phyloP scores from a whole-genome alignment of 192 early-diverging fungal species.

The Coemansia furcata region DNA sequence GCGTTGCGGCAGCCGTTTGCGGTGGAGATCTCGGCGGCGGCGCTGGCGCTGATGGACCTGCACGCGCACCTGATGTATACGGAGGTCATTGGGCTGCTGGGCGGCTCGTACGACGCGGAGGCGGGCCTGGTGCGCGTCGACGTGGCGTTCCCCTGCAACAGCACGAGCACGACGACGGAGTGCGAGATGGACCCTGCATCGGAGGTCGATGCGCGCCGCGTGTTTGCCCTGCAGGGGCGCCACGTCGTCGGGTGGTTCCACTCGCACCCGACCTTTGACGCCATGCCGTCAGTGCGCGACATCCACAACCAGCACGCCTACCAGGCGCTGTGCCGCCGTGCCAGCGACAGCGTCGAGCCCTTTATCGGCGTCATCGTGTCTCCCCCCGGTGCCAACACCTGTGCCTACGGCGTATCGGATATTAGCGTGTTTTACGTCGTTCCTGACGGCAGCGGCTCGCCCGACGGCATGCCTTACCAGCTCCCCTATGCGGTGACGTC shows the following conservation, averaged over 20 bases:
- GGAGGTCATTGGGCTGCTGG: constrained; percentile 91
- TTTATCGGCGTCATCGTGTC: constrained; percentile 89
- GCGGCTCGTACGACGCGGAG: constrained; percentile 65
- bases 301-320: constrained; percentile 87
- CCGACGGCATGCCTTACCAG: constrained; percentile 10
- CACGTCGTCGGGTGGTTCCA: constrained; percentile 94
- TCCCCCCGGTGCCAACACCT: constrained; percentile 60
- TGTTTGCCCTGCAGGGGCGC: constrained; percentile 61
- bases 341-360: constrained; percentile 67
- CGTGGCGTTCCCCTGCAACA: constrained; percentile 77
- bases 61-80: constrained; percentile 88
- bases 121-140: constrained; percentile 57
- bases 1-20: constrained; percentile 12
- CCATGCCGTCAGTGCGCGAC: constrained; percentile 84
- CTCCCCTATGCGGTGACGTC: constrained; percentile 45
- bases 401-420: constrained; percentile 52
- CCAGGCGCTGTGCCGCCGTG: constrained; percentile 74
- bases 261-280: constrained; percentile 92
- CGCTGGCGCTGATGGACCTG: constrained; percentile 86
- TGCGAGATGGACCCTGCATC: constrained; percentile 94
- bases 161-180: constrained; percentile 78
- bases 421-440: constrained; percentile 17
- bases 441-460: background rate
- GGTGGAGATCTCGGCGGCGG: constrained; percentile 23
- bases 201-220: constrained; percentile 78